Base-by-base conservation (phyloP, 495 filamentous ascomycete species). In the Daldinia caldariorum region DNA sequence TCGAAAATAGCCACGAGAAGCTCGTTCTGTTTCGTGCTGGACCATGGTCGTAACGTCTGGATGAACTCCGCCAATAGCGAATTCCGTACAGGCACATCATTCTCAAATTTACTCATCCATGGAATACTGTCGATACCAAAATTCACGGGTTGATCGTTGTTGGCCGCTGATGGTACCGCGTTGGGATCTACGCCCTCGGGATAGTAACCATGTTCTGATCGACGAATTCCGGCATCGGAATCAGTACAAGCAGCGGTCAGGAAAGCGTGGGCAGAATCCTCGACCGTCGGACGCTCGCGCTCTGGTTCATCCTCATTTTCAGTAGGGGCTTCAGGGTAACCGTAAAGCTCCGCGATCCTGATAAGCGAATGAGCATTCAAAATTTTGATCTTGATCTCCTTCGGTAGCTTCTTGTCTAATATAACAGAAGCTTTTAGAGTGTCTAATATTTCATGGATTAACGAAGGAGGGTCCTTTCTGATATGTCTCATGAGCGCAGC, bases 11-110 rank as follows among this genome's bases (percentile, higher is more conserved):
- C 83, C 1, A 93, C 80, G 1, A 97, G 77, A 4, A 99, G 82
- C 70, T 97, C 90, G 65, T 89, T 89, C 76, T 99, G 94, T 37
- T 91, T 84, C 61, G 83, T 85, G 78, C 89, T 92, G 45, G 91
- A 87, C 82, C 95, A 93, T 5, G 96, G 94, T 22, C 92, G 89
- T 39, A 99, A 84, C n/a, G 81, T 87, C 69, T 90, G 89, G 7
- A 91, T 83, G 65, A 98, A 92, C 29, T 89, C 86, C 3, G 90
- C 89, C 18, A 99, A 77, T 1, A 86, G 88, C 14, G 82, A 86
- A 66, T 97, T 97, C 29, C 89, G 85, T 1, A 97, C 86, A 10
- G 90, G 88, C n/a, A 92, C 82, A 3, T 86, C 83, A 18, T 85
- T 83, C 34, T 82, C 83, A 72, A 87, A 91, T 56, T 86, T 90